phyloP scores from a whole-genome alignment of 1,284 basidiomycete species.

The Pseudozyma thailandica region DNA sequence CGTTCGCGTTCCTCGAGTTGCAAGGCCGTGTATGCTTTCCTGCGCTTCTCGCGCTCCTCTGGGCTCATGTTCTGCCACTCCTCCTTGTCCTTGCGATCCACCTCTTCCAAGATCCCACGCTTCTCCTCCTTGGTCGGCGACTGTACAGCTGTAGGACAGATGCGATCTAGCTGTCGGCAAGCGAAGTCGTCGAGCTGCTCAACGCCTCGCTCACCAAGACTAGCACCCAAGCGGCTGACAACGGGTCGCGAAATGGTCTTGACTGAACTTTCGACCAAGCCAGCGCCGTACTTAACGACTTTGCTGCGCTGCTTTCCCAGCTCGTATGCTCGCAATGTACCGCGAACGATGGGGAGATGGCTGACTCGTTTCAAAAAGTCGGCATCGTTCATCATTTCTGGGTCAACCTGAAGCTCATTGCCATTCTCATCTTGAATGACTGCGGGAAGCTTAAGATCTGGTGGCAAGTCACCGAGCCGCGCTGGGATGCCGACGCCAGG shows the following conservation, averaged over 20 bases:
- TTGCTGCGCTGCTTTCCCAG: conserved; percentile 80
- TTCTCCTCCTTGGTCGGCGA: conserved; percentile 56
- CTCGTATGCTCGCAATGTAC: conserved; percentile 79
- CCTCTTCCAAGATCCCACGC: conserved; percentile 47
- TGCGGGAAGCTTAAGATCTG: conserved; percentile 59
- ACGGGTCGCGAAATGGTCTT: conserved; percentile 86
- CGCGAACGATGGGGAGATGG: conserved; percentile 74
- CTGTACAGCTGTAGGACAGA: conserved; percentile 42
- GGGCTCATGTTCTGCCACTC: conserved; percentile 56
- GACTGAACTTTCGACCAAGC: conserved; percentile 85
- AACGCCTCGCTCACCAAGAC: conserved; percentile 71
- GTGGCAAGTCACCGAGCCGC: conserved; percentile 52
- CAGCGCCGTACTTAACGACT: conserved; percentile 87
- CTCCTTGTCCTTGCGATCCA: conserved; percentile 50
- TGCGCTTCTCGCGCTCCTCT: conserved; percentile 56
- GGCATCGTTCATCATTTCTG: conserved; percentile 59
- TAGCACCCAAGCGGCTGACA: conserved; percentile 75
- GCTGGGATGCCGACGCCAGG: conserved; percentile 35
- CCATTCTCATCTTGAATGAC: conserved; percentile 59
- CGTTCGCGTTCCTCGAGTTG: conserved; percentile 58
- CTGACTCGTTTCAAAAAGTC: conserved; percentile 57
- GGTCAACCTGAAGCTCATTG: conserved; percentile 56
- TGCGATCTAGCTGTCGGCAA: conserved; percentile 82
- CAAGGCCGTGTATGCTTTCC: conserved; percentile 51
- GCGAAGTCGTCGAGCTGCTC: conserved; percentile 87